Percentiles rank a stretch among this genome's conserved stretches.
phyloP scores from a whole-genome alignment of 2,329 filamentous ascomycete species.

The Hansfordia pulvinata region DNA sequence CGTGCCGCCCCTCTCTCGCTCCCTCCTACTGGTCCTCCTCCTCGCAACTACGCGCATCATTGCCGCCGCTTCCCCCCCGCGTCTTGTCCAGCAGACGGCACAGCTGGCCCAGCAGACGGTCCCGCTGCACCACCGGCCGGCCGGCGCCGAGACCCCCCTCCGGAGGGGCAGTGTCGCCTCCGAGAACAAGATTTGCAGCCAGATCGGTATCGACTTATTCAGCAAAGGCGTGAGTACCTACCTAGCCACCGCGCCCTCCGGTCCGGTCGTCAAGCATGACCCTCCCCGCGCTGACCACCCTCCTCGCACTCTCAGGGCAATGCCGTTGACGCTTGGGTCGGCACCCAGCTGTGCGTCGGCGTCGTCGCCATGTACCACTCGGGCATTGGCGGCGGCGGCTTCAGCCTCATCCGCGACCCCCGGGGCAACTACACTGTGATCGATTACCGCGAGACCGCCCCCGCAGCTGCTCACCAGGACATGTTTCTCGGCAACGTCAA shows the following conservation, averaged over 20 bases:
- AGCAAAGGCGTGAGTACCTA: conserved; percentile 13
- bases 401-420: conserved; percentile 62
- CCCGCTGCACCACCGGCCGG: too few species aligned
- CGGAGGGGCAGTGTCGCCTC: conserved; percentile 16
- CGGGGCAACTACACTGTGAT: conserved; percentile 69
- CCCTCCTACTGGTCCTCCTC: too few species aligned
- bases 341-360: conserved; percentile 63
- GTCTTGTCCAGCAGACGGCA: too few species aligned
- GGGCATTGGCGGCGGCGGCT: conserved; percentile 83
- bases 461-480: conserved; percentile 64
- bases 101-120: too few species aligned
- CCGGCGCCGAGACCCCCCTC: too few species aligned
- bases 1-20: too few species aligned
- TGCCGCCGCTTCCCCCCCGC: too few species aligned
- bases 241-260: too few species aligned
- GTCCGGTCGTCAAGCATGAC: too few species aligned
- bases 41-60: too few species aligned
- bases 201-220: conserved; percentile 18
- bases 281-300: background rate
- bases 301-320: conserved; percentile 39
- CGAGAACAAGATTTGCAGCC: conserved; percentile 17
- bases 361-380: conserved; percentile 66
- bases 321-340: conserved; percentile 64
- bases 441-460: conserved; percentile 83
- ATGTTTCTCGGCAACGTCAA: conserved; percentile 68